Percentiles rank a stretch among this genome's conserved stretches.
phyloP scores from a whole-genome alignment of 2,329 filamentous ascomycete species.

The Coniochaeta ligniaria region DNA sequence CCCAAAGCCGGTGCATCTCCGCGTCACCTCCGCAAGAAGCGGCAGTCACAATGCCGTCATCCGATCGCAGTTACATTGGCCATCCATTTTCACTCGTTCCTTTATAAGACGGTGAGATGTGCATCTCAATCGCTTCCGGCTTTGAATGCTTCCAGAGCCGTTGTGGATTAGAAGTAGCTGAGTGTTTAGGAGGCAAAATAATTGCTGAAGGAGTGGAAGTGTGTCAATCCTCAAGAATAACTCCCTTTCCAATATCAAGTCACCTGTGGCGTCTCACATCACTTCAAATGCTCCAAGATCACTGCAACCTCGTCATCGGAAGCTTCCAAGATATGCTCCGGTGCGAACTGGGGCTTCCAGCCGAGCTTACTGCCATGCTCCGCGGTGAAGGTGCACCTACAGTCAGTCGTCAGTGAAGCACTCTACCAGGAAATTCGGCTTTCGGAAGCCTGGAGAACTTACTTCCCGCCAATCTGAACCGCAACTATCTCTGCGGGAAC shows the following conservation, averaged over 20 bases:
- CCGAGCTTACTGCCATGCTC: conserved; percentile 32
- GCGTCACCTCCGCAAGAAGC: no score
- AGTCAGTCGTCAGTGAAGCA: background rate
- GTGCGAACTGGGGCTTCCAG: conserved; percentile 33
- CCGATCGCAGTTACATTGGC: no score
- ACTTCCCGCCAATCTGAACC: conserved; percentile 35
- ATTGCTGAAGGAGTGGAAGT: no score
- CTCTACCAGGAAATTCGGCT: conserved; percentile 9
- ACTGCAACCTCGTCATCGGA: conserved; percentile 38
- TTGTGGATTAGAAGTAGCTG: no score
- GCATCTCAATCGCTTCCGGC: no score
- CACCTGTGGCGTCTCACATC: background rate
- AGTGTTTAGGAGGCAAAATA: no score
- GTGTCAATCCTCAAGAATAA: no score
- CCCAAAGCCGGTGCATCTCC: no score
- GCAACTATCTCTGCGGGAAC: conserved; percentile 26
- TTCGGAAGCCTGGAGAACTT: background rate
- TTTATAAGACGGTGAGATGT: no score
- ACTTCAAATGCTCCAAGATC: conserved; percentile 18
- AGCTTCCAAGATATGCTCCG: conserved; percentile 37
- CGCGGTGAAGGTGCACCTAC: conserved; percentile 34
- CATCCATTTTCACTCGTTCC: no score
- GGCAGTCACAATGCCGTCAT: no score
- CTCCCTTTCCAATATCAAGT: background rate
- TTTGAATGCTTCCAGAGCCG: no score